phyloP scores from a whole-genome alignment of 192 early-diverging fungal genomes.

The Radiomyces spectabilis region DNA sequence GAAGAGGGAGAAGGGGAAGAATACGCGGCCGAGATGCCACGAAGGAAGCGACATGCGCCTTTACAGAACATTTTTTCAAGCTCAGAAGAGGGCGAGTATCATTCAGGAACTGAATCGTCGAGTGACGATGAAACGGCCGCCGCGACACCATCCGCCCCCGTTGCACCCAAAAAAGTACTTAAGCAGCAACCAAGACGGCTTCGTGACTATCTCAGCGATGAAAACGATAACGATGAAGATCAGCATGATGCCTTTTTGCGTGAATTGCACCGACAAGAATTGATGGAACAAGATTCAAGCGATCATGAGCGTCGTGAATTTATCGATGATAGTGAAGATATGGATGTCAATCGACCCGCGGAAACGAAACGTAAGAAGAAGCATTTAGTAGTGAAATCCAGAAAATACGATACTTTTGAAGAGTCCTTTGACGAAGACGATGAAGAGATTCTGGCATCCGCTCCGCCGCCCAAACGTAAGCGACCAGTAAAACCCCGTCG shows the following conservation, averaged over 20 bases:
- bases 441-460: background rate
- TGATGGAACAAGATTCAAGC: conserved; percentile 1
- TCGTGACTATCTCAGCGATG: conserved; percentile 42
- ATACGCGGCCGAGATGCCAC: background rate
- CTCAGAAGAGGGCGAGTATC: conserved; percentile 20
- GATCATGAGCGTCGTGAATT: background rate
- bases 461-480: background rate
- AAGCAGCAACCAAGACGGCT: conserved; percentile 30
- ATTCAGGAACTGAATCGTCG: conserved; percentile 21
- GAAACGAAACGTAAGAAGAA: background rate
- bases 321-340: conserved; percentile 11
- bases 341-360: too few relatives aligned
- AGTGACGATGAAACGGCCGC: background rate
- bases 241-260: conserved; percentile 38
- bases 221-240: conserved; percentile 31
- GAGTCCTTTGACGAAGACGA: background rate
- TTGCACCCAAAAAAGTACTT: background rate
- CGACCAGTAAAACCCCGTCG: background rate
- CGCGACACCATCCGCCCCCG: background rate
- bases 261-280: conserved; percentile 34
- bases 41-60: background rate
- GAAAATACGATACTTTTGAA: background rate
- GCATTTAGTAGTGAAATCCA: background rate
- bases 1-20: too few relatives aligned
- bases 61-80: conserved; percentile 12